Conservation (phyloP, 1,284 basidiomycete genomes). For the Heterobasidion irregulare region DNA sequence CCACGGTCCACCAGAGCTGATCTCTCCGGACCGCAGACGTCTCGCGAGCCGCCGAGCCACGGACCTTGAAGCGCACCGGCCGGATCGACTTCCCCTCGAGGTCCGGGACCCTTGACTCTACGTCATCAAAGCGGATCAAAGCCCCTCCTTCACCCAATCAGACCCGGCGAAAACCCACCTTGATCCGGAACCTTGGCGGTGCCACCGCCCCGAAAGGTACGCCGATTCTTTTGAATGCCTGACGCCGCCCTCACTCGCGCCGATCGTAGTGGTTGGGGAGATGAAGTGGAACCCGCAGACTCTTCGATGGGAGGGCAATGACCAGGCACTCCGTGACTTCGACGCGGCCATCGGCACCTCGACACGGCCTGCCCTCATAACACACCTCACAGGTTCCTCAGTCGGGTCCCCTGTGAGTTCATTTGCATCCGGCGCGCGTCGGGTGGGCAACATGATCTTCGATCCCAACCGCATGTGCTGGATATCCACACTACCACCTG, state of each 20-base stretch:
- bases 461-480: conserved; percentile 92
- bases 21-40: conserved; percentile 1
- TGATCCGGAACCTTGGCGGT: conserved; percentile 82
- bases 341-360: conserved; percentile 71
- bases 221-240: conserved; percentile 15
- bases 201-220: conserved; percentile 68
- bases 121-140: conserved; percentile 47
- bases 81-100: conserved; percentile 26
- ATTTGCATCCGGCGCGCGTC: conserved; percentile 69
- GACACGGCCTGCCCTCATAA: conserved; percentile 90
- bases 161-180: conserved; percentile 67
- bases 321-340: conserved; percentile 83
- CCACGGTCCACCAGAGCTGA: background rate
- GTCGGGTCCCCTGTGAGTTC: conserved; percentile 73
- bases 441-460: conserved; percentile 97
- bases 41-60: too few species aligned
- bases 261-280: conserved; percentile 70
- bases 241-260: conserved; percentile 5
- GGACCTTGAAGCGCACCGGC: conserved; percentile 31
- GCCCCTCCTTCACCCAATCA: conserved; percentile 30
- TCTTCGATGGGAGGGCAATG: conserved; percentile 95
- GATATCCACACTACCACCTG: conserved; percentile 77
- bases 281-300: conserved; percentile 94
- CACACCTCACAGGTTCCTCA: conserved; percentile 77
- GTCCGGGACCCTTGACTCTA: conserved; percentile 20